Percentiles rank a stretch among this genome's conserved stretches.
These are phyloP conservation scores for Artomyces pyxidatus DNA, from an alignment of 768 basidiomycete genomes.

Conservation along the genomic window DNA sequence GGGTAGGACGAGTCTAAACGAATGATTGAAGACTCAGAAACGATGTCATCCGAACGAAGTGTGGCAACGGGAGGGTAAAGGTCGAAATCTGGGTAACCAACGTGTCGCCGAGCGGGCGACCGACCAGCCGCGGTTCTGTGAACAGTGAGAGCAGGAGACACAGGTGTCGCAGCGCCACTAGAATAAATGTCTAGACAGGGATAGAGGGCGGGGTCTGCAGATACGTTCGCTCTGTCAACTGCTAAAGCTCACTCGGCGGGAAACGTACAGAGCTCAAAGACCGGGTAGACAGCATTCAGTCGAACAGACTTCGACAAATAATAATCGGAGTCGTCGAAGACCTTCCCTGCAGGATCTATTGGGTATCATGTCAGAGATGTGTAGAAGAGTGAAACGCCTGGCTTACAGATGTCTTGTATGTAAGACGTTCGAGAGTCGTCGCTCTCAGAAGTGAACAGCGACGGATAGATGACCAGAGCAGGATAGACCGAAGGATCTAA, in stretches of 20 bases:
- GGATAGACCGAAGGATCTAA: background rate
- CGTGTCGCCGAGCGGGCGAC: too few species aligned
- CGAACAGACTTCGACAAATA: background rate
- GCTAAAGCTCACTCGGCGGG: background rate
- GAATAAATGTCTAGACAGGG: slow-evolving; percentile 1
- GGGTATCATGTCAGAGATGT: background rate
- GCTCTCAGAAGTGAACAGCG: too few species aligned
- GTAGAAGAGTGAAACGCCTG: background rate
- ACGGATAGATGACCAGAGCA: background rate
- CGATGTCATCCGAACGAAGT: background rate
- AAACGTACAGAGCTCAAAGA: background rate
- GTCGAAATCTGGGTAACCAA: too few species aligned
- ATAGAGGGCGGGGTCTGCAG: background rate
- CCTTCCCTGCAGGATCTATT: background rate
- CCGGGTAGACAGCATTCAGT: background rate
- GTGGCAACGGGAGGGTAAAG: slow-evolving; percentile 2
- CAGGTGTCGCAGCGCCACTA: too few species aligned
- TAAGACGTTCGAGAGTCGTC: background rate
- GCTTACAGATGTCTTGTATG: slow-evolving; percentile 21
- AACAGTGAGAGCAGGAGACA: too few species aligned
- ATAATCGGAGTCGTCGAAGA: background rate
- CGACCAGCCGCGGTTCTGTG: too few species aligned
- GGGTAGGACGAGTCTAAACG: background rate
- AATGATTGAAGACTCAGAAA: background rate
- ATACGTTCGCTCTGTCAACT: background rate